Evolutionary conservation across 164 flowering plant species (phyloP), one percentile per base, ranked within the genome.

Genomic region (Pachysandra terminalis): DNA sequence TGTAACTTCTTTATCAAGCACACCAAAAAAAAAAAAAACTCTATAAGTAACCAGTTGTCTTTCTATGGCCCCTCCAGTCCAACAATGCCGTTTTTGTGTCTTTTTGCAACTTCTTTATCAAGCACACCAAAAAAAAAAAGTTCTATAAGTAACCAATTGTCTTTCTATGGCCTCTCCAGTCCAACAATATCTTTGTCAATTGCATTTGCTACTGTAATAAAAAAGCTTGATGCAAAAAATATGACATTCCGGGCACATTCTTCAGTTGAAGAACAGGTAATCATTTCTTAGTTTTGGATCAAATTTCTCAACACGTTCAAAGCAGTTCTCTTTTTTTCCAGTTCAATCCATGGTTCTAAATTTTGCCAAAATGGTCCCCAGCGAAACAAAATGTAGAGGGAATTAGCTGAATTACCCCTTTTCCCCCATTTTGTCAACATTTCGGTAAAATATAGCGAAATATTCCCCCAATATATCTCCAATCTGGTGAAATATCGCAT

Each of bases 181-280:
- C 59, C 27, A 57, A 41, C 68, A 48, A 19, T 59, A 59, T 52
- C 71, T 73, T 72, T 65, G 70, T 63, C 74, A 37, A n/a, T n/a
- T n/a, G n/a, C n/a, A n/a, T 56, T 65, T 41, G 68, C 48, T 26
- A 52, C 67, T 75, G 67, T 75, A 71, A 67, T 64, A 49, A 57
- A 40, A 63, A 56, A 69, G 61, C 56, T 62, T 41, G 22, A 49
- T 37, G 24, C 17, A 45, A 3, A 45, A 45, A 45, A 45, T 45
- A 10, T 10, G 4, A 45, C 17, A 45, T 45, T 15, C 10, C 10
- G 2, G 2, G 51, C 51, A 10, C 10, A 45, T 10, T 45, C 51
- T 45, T 24, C 27, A 56, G 24, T 59, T n/a, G n/a, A n/a, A n/a
- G 49, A 59, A 65, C 59, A 59, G 69, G 24, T 51, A 23, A 60